These are phyloP conservation scores for Thalassiosira pacifica DNA, from an alignment of 352 stramenopile genomes.

Conservation along the genomic window DNA sequence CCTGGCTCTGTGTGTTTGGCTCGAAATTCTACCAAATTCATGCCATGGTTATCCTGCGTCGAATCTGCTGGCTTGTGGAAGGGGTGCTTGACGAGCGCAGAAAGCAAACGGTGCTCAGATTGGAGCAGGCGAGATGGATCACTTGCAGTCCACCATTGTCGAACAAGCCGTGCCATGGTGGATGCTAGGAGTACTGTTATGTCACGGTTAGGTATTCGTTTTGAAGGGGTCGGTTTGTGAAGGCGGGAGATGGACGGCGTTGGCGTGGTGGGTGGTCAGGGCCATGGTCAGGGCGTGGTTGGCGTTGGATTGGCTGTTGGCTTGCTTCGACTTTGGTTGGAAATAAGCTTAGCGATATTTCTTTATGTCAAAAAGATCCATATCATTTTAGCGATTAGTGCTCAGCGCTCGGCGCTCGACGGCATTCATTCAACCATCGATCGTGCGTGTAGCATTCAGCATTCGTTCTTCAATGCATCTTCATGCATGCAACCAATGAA, in stretches of 20 bases:
- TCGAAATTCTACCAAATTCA: constrained; percentile 59
- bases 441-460: too few relatives aligned
- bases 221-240: background rate
- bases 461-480: too few relatives aligned
- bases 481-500: too few relatives aligned
- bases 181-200: too few relatives aligned
- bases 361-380: constrained; percentile 2
- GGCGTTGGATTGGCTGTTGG: too few relatives aligned
- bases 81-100: constrained; percentile 42
- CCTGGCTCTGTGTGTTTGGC: background rate
- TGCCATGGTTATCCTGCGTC: background rate
- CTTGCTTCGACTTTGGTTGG: too few relatives aligned
- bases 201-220: background rate
- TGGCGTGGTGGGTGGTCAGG: too few relatives aligned
- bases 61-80: constrained; percentile 27
- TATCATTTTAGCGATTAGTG: background rate
- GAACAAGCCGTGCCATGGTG: constrained; percentile 17
- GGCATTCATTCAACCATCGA: too few relatives aligned
- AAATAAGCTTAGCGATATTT: too few relatives aligned
- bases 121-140: constrained; percentile 37
- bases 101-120: constrained; percentile 51
- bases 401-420: too few relatives aligned
- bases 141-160: constrained; percentile 64
- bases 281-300: too few relatives aligned
- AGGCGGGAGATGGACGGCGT: too few relatives aligned